These are phyloP conservation scores for Pyrenochaeta sp. DNA, from an alignment of 2,329 filamentous ascomycete species.

Conservation along the genomic window DNA sequence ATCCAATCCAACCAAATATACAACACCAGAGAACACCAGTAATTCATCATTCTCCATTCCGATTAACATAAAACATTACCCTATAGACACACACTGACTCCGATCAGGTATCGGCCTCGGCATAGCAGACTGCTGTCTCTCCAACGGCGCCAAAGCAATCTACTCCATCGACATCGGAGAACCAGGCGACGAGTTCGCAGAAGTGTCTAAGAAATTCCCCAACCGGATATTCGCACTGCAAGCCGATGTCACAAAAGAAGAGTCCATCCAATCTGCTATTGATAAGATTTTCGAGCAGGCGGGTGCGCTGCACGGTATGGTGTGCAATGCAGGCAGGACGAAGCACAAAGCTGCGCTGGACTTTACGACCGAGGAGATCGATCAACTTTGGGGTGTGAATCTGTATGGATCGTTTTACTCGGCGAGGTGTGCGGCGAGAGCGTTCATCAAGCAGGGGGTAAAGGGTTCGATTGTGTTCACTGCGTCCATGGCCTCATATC, in stretches of 20 bases:
- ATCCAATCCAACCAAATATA: neutral
- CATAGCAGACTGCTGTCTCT: constrained; percentile 58
- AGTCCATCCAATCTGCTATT: constrained; percentile 54
- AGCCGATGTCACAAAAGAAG: constrained; percentile 59
- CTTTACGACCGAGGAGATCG: constrained; percentile 59
- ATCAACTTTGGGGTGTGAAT: constrained; percentile 56
- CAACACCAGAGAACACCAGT: neutral
- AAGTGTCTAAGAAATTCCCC: constrained; percentile 50
- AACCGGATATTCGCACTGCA: constrained; percentile 53
- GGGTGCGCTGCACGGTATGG: constrained; percentile 59
- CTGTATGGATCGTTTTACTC: constrained; percentile 58
- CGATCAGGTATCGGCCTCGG: constrained; percentile 55
- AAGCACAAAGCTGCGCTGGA: constrained; percentile 63
- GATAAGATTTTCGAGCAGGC: constrained; percentile 56
- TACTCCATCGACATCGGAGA: constrained; percentile 59
- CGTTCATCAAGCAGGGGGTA: constrained; percentile 56
- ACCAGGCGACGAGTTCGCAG: constrained; percentile 54
- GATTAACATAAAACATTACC: too few species aligned
- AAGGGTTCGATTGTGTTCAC: constrained; percentile 59
- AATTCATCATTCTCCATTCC: neutral
- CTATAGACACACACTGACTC: neutral
- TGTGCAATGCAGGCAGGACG: constrained; percentile 61
- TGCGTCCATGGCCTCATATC: constrained; percentile 58
- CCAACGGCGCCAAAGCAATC: constrained; percentile 54
- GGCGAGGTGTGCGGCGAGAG: constrained; percentile 53